A percentile compares a stretch with the other conserved stretches of the same genome.
Evolutionary conservation across 495 filamentous ascomycete genomes (phyloP).

Genomic region (Aspergillus affinis): DNA sequence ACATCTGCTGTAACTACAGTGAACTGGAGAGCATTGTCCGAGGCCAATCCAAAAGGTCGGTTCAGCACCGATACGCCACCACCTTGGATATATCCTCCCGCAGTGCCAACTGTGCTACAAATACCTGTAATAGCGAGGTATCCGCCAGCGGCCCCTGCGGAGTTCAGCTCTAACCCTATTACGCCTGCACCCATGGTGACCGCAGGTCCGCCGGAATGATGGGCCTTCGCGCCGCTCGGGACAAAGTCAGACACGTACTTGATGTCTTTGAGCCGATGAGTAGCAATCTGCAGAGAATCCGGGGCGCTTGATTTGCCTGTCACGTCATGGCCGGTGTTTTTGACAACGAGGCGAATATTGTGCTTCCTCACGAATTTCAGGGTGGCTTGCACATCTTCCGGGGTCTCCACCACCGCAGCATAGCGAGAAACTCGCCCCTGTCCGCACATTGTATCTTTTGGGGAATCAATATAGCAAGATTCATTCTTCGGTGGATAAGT

Average conservation of each 20-base stretch:
- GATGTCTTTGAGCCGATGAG: conserved; percentile 48
- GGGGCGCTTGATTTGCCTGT: conserved; percentile 51
- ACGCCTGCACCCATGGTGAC: conserved; percentile 57
- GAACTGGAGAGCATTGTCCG: conserved; percentile 41
- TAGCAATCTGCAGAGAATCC: conserved; percentile 54
- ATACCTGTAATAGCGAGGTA: conserved; percentile 18
- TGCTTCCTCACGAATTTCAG: conserved; percentile 26
- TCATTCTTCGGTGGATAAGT: conserved; percentile 54
- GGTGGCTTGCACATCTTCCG: conserved; percentile 37
- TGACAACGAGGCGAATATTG: conserved; percentile 44
- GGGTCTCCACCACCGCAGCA: conserved; percentile 30
- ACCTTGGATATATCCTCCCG: conserved; percentile 55
- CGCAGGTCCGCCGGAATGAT: conserved; percentile 35
- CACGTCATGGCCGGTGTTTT: conserved; percentile 59
- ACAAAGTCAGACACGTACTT: conserved; percentile 30
- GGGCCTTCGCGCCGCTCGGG: conserved; percentile 17
- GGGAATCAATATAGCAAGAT: conserved; percentile 53
- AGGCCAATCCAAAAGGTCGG: conserved; percentile 34
- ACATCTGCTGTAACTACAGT: conserved; percentile 38
- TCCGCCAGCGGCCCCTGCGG: conserved; percentile 29
- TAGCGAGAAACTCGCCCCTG: conserved; percentile 42
- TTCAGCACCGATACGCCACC: conserved; percentile 54
- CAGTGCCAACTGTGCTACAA: conserved; percentile 27
- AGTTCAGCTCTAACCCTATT: conserved; percentile 45
- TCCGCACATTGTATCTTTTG: conserved; percentile 17